Conservation (phyloP, 2,329 filamentous ascomycete genomes). For the Penicillium sp. region DNA sequence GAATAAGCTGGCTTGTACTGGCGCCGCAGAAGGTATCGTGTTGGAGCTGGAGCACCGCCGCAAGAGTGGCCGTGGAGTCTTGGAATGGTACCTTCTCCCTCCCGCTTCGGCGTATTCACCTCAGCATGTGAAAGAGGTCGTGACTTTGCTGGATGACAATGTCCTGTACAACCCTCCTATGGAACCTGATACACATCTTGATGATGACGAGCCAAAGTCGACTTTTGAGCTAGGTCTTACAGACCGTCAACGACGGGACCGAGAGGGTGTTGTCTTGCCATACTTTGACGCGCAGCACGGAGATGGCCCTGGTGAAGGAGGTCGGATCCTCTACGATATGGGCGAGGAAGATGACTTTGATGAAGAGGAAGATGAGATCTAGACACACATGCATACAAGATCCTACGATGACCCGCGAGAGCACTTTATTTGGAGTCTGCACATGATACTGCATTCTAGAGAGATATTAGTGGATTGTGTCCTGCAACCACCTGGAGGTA, state of each 20-base stretch:
- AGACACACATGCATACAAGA: slow-evolving; percentile 21
- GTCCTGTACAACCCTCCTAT: slow-evolving; percentile 63
- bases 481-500: slow-evolving; percentile 39
- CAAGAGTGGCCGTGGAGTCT: slow-evolving; percentile 76
- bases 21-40: slow-evolving; percentile 64
- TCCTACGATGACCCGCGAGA: background rate
- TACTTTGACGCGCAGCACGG: slow-evolving; percentile 94
- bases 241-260: slow-evolving; percentile 82
- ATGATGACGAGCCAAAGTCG: slow-evolving; percentile 64
- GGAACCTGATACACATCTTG: slow-evolving; percentile 45
- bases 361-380: slow-evolving; percentile 92
- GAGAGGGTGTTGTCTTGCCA: slow-evolving; percentile 87
- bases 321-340: slow-evolving; percentile 95
- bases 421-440: slow-evolving; percentile 3
- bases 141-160: slow-evolving; percentile 75
- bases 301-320: slow-evolving; percentile 74
- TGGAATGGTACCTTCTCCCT: slow-evolving; percentile 68
- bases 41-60: slow-evolving; percentile 84
- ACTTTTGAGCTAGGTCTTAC: slow-evolving; percentile 88
- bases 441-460: slow-evolving; percentile 18
- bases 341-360: slow-evolving; percentile 96
- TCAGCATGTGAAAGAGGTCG: slow-evolving; percentile 55
- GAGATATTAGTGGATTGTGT: slow-evolving; percentile 30
- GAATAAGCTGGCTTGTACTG: slow-evolving; percentile 38
- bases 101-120: slow-evolving; percentile 49